Conservation (phyloP, 805 yeast species). For the Metschnikowia baotianmanensis region DNA sequence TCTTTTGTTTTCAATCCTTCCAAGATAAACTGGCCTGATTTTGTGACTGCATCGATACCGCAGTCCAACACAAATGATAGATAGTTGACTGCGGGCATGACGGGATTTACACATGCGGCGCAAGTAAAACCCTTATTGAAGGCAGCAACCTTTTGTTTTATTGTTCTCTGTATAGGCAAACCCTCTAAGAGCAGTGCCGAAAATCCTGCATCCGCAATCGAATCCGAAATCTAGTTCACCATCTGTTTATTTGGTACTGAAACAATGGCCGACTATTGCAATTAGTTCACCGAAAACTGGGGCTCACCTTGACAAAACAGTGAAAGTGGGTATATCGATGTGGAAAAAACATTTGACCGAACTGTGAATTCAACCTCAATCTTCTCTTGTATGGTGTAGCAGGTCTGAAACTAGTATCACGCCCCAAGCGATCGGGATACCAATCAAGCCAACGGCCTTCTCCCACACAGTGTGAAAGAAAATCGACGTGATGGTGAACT, state of each 20-base stretch:
- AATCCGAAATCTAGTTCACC: slow-evolving; percentile 30
- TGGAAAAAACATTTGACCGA: too few relatives aligned
- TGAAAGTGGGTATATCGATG: too few relatives aligned
- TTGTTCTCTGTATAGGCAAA: slow-evolving; percentile 52
- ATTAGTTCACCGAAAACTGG: slow-evolving; percentile 48
- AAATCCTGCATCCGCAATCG: slow-evolving; percentile 34
- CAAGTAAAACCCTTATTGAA: slow-evolving; percentile 74
- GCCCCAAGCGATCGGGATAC: slow-evolving; percentile 5
- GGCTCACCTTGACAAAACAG: slow-evolving; percentile 19
- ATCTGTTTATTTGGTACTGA: slow-evolving; percentile 51
- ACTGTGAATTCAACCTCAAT: neutral
- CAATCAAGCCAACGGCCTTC: slow-evolving; percentile 13
- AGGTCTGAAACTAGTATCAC: neutral
- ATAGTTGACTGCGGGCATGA: slow-evolving; percentile 44
- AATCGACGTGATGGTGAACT: slow-evolving; percentile 15
- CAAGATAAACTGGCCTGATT: slow-evolving; percentile 60
- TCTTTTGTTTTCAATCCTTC: slow-evolving; percentile 35
- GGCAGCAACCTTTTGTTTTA: slow-evolving; percentile 53
- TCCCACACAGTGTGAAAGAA: slow-evolving; percentile 19
- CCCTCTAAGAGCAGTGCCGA: slow-evolving; percentile 55
- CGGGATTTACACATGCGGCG: slow-evolving; percentile 64
- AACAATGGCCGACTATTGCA: slow-evolving; percentile 52
- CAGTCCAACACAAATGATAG: slow-evolving; percentile 53
- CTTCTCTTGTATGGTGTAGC: neutral
- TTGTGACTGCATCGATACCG: slow-evolving; percentile 56